Base-by-base conservation (phyloP, 306 rosid species). In the Begonia peltatifolia region DNA sequence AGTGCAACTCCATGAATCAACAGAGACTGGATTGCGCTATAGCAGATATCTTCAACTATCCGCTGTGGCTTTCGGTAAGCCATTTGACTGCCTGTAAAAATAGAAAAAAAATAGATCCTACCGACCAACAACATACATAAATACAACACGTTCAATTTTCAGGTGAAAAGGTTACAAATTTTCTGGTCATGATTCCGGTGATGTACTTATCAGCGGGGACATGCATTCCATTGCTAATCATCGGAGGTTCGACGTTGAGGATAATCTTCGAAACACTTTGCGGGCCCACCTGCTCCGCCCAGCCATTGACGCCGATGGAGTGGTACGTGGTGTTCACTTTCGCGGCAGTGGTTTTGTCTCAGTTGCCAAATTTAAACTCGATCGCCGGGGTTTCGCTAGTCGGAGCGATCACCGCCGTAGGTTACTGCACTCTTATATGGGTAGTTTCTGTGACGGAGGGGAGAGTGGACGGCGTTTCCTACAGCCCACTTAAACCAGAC, bases 311-410 rank as follows among this genome's bases (percentile, higher is more conserved):
- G 8, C 14, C 66, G 0, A 64, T 63, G 14, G 80, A 78, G 47
- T 78, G 84, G 84, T 71, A 1, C 69, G 55, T 74, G 66, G 71
- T 66, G 5, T 71, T 71, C 54, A 74, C 84, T 6, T 61, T 66
- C 18, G 75, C 41, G 9, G 78, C 75, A 1, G 76, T 78, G 35
- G 4, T 74, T n/a, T 48, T 74, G 14, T 75, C 80, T 10, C 68
- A 68, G 49, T 57, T 78, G 46, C 84, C 84, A 0, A 78, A 71
- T 73, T 53, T 78, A 64, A 78, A 74, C 62, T 74, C 84, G 54
- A 67, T 78, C 12, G 75, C 81, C 10, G 78, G 78, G 2, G 73
- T 78, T 9, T 74, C 84, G 0, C 14, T 78, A 43, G 41, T 78
- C 3, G 84, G 84, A 11, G 77, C 84, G 3, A 30, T 74, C 58